A percentile compares a stretch with the other conserved stretches of the same genome.
These are phyloP conservation scores for Clathrus columnatus DNA, from an alignment of 768 basidiomycete genomes.

Conservation along the genomic window DNA sequence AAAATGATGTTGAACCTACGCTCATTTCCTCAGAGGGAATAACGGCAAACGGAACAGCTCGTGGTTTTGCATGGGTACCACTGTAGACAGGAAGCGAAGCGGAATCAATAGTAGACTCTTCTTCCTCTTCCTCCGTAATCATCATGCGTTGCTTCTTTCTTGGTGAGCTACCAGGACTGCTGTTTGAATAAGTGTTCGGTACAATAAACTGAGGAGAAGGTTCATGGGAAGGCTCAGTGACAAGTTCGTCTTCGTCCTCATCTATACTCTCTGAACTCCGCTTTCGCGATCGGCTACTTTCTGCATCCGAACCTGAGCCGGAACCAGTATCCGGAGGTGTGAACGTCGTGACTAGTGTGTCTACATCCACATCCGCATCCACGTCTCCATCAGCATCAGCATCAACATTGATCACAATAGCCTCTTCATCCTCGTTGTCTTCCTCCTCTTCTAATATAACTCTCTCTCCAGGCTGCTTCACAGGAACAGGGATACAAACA, in stretches of 20 bases:
- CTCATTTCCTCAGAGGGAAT: conserved; percentile 1
- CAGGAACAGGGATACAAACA: no score
- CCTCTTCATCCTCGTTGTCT: neutral
- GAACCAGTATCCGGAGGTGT: neutral
- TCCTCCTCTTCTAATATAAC: neutral
- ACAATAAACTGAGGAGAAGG: no score
- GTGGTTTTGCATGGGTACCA: neutral
- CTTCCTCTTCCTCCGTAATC: conserved; percentile 4
- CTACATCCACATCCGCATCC: neutral
- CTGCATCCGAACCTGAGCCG: neutral
- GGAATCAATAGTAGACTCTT: neutral
- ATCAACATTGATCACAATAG: neutral
- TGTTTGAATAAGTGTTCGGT: no score
- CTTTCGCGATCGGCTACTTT: conserved; percentile 7
- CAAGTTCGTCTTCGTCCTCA: neutral
- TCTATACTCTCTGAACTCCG: conserved; percentile 6
- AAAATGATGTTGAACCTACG: neutral
- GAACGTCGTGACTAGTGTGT: neutral
- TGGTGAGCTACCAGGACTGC: neutral
- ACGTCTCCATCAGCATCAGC: no score
- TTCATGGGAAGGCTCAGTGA: no score
- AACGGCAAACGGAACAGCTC: neutral
- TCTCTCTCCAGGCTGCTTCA: neutral
- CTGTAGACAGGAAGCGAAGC: neutral
- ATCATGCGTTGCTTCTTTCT: conserved; percentile 6